phyloP scores from a whole-genome alignment of 2,329 filamentous ascomycete species.

The Ceratocystiopsis brevicomis region DNA sequence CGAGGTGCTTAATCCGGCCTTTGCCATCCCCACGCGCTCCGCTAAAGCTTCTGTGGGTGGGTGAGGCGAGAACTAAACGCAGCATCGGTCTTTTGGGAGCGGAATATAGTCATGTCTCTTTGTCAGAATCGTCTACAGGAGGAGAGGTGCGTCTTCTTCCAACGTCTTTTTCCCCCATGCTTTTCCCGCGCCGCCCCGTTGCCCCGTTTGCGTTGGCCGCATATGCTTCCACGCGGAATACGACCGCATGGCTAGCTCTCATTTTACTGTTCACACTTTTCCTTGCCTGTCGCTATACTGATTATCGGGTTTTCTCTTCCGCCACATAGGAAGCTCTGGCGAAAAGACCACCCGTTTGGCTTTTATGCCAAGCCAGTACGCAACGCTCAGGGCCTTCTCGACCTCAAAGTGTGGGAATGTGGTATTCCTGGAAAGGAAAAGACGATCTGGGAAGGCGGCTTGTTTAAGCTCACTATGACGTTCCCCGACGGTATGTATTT shows the following conservation, averaged over 20 bases:
- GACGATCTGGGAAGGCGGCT: slow-evolving; percentile 92
- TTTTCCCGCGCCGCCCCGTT: background rate
- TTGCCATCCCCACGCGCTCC: too few relatives aligned
- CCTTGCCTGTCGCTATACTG: too few relatives aligned
- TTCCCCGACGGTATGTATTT: slow-evolving; percentile 73
- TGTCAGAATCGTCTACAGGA: slow-evolving; percentile 77
- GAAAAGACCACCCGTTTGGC: slow-evolving; percentile 89
- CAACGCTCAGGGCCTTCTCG: slow-evolving; percentile 60
- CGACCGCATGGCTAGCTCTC: background rate
- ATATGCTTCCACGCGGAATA: background rate
- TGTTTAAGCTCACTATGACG: slow-evolving; percentile 83
- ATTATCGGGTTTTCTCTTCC: too few relatives aligned
- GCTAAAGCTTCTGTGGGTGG: too few relatives aligned
- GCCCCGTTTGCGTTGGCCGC: background rate
- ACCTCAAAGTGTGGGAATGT: slow-evolving; percentile 93
- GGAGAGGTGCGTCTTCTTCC: slow-evolving; percentile 45
- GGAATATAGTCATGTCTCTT: slow-evolving; percentile 46
- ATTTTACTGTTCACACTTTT: too few relatives aligned
- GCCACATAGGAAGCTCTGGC: slow-evolving; percentile 69
- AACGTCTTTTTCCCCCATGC: background rate
- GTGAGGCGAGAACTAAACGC: background rate
- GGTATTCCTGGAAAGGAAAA: slow-evolving; percentile 91
- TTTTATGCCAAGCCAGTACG: slow-evolving; percentile 85
- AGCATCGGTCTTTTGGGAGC: background rate
- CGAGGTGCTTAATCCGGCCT: too few relatives aligned